Evolutionary conservation across 139 green algal genomes (phyloP).

Genomic region (Dunaliella sp.): DNA sequence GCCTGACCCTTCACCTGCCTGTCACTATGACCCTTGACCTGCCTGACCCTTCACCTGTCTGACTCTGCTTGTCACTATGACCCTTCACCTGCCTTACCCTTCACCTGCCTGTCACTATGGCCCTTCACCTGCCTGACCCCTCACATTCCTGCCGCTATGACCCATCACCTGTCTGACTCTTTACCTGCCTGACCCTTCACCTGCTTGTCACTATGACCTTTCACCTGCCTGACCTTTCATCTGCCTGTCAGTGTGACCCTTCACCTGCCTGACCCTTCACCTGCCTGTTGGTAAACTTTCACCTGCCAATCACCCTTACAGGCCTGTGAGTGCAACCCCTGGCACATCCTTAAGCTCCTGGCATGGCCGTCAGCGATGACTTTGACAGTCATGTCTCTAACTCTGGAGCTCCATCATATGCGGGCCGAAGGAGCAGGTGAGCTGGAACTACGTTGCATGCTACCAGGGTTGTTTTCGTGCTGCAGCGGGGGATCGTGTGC

Average conservation of each 20-base stretch:
- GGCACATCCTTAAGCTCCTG: constrained; percentile 32
- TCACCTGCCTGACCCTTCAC: constrained; percentile 7
- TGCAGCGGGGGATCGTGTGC: too few relatives aligned
- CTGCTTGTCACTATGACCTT: not conserved
- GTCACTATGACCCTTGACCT: constrained; percentile 2
- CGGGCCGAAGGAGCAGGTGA: constrained; percentile 7
- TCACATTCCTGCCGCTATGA: constrained; percentile 7
- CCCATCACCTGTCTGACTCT: constrained; percentile 8
- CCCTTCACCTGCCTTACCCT: constrained; percentile 7
- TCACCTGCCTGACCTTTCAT: constrained; percentile 4
- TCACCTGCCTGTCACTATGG: constrained; percentile 1
- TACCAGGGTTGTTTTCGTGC: too few relatives aligned
- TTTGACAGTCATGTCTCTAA: constrained; percentile 10
- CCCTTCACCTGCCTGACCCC: constrained; percentile 8
- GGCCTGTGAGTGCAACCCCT: constrained; percentile 1
- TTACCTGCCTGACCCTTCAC: constrained; percentile 9
- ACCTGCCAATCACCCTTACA: too few relatives aligned
- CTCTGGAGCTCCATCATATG: constrained; percentile 22
- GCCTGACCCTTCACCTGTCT: constrained; percentile 8
- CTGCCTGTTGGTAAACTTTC: constrained; percentile 13
- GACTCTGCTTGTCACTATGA: constrained; percentile 3
- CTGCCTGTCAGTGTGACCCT: constrained; percentile 11
- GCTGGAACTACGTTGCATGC: too few relatives aligned
- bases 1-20: constrained; percentile 11
- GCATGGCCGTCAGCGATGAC: constrained; percentile 18